Percentiles rank a stretch among this genome's conserved stretches.
Conservation (phyloP, 495 filamentous ascomycete genomes). For the Talaromyces stipitatus region DNA sequence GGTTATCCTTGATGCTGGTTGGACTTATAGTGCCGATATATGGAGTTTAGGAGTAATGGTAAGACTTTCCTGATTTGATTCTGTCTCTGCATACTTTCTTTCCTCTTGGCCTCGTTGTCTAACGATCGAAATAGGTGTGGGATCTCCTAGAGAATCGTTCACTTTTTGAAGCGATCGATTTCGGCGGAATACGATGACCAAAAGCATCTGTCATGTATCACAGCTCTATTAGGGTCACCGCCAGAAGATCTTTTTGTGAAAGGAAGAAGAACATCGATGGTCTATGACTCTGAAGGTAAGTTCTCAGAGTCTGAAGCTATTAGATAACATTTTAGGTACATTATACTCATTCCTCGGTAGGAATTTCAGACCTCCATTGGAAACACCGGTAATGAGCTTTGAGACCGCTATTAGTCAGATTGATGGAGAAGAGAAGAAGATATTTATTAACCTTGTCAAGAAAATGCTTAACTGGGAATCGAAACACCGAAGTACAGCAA, state of each 20-base stretch:
- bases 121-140: conserved; percentile 21
- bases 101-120: neutral
- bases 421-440: conserved; percentile 19
- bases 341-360: conserved; percentile 7
- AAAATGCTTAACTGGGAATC: conserved; percentile 26
- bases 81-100: neutral
- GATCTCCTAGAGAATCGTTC: conserved; percentile 20
- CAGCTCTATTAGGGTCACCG: conserved; percentile 28
- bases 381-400: conserved; percentile 10
- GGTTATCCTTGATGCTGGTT: conserved; percentile 33
- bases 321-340: neutral
- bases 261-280: conserved; percentile 14
- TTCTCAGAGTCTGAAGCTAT: neutral
- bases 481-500: conserved; percentile 25
- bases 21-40: conserved; percentile 33
- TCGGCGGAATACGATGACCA: conserved; percentile 16
- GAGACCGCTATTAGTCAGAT: conserved; percentile 16
- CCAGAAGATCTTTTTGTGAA: conserved; percentile 16
- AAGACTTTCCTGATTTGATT: conserved; percentile 1
- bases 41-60: conserved; percentile 38
- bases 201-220: conserved; percentile 27
- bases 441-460: conserved; percentile 24
- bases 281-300: conserved; percentile 14
- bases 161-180: conserved; percentile 19
- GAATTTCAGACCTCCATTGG: neutral